These are phyloP conservation scores for Micromonas commoda DNA, from an alignment of 139 green algal genomes.

Conservation along the genomic window DNA sequence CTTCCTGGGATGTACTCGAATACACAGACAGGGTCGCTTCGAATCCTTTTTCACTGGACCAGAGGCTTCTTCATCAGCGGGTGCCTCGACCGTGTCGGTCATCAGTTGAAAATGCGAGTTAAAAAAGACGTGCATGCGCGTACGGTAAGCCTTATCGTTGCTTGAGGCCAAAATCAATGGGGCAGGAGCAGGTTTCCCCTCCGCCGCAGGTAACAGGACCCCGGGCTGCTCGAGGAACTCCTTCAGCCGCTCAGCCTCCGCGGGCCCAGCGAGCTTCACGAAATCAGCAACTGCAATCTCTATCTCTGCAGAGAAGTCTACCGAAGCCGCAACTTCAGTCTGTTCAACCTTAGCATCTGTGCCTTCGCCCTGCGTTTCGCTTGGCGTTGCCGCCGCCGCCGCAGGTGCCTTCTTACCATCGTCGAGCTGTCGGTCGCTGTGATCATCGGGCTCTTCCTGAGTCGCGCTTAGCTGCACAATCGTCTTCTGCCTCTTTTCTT, in stretches of 20 bases:
- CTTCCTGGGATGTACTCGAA: neutral
- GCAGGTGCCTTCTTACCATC: neutral
- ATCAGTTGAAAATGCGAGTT: neutral
- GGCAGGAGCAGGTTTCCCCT: neutral
- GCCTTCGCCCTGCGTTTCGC: no score
- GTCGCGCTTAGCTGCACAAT: neutral
- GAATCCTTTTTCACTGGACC: neutral
- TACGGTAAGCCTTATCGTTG: constrained; percentile 32
- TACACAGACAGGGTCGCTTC: neutral
- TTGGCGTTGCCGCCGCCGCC: neutral
- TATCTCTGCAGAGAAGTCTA: neutral
- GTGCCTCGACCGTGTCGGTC: neutral
- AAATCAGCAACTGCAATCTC: constrained; percentile 1
- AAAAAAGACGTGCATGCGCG: constrained; percentile 41
- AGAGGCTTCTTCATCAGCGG: neutral
- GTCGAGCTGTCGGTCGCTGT: neutral
- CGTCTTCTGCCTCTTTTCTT: neutral
- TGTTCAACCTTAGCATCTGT: neutral
- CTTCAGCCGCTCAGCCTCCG: constrained; percentile 6
- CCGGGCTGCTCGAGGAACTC: constrained; percentile 8
- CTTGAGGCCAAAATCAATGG: constrained; percentile 21
- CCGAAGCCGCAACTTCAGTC: neutral
- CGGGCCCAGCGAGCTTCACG: neutral
- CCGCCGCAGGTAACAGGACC: no score
- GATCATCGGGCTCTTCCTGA: neutral